A percentile compares a stretch with the other conserved stretches of the same genome.
Evolutionary conservation across 345 rosid genomes (phyloP).

Genomic region (Hevea brasiliensis): DNA sequence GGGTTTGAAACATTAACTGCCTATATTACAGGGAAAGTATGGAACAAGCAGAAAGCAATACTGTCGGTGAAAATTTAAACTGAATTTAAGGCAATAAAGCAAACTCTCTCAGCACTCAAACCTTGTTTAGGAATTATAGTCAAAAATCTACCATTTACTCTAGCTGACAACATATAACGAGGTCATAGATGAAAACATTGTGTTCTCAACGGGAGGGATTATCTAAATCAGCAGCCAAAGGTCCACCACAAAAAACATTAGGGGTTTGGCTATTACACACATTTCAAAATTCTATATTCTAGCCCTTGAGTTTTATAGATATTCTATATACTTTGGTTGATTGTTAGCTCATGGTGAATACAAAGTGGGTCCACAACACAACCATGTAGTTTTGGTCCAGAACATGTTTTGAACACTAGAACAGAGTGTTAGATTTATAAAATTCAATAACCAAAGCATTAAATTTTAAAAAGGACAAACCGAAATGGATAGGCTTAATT

Average conservation of each 20-base stretch:
- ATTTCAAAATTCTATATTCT: neutral
- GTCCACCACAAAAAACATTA: too few species aligned
- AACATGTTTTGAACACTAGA: neutral
- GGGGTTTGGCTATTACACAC: neutral
- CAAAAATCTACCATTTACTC: too few species aligned
- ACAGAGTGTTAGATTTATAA: neutral
- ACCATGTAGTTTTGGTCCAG: neutral
- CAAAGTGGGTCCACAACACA: conserved; percentile 5
- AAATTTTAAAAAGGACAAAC: neutral
- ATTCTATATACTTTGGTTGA: neutral
- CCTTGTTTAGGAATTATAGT: neutral
- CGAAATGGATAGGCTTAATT: neutral
- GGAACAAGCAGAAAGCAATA: neutral
- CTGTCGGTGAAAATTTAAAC: neutral
- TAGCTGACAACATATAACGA: too few species aligned
- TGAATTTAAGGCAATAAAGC: neutral
- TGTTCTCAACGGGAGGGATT: neutral
- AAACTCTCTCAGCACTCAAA: conserved; percentile 1
- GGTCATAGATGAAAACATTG: too few species aligned
- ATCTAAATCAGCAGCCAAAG: neutral
- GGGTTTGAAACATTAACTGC: neutral
- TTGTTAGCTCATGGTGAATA: neutral
- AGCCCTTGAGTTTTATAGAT: neutral
- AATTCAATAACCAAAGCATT: neutral
- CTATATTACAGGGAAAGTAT: neutral